Conservation (phyloP, 148 eudicot species). For the Drosera capensis region DNA sequence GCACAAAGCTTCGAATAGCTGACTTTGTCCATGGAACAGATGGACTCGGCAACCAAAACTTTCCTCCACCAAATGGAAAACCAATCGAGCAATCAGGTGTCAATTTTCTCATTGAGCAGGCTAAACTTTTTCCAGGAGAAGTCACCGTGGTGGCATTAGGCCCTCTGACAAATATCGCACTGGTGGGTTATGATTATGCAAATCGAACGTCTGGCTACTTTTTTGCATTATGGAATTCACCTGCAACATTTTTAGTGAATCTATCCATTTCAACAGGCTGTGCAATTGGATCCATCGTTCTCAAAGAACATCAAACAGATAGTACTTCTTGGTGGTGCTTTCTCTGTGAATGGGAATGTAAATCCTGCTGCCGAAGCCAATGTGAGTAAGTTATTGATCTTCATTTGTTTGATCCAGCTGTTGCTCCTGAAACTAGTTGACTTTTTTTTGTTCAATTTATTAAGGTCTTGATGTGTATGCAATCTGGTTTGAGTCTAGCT, state of each 20-base stretch:
- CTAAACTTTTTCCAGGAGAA: conserved; percentile 62
- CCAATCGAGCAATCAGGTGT: conserved; percentile 67
- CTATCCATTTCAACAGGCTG: conserved; percentile 35
- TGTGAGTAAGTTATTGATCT: no score
- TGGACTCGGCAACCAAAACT: conserved; percentile 95
- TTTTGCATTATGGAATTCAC: no score
- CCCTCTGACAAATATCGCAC: conserved; percentile 84
- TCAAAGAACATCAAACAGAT: conserved; percentile 56
- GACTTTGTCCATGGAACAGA: conserved; percentile 90
- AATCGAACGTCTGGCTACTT: not conserved
- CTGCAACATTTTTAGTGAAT: conserved; percentile 2
- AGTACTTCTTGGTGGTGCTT: conserved; percentile 60
- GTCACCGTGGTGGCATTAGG: conserved; percentile 87
- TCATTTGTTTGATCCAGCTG: no score
- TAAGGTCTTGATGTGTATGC: no score
- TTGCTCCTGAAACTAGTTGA: no score
- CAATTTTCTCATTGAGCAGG: conserved; percentile 56
- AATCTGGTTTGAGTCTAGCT: no score
- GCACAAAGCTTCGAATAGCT: conserved; percentile 87
- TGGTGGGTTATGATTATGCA: conserved; percentile 36
- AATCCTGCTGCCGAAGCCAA: conserved; percentile 96
- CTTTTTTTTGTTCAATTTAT: no score
- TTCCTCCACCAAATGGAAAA: conserved; percentile 74
- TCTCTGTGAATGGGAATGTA: no score
- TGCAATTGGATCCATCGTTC: conserved; percentile 57